Percentiles rank a stretch among this genome's conserved stretches.
Evolutionary conservation across 1,139 yeast species (phyloP).

Genomic region (Pichia sp.): DNA sequence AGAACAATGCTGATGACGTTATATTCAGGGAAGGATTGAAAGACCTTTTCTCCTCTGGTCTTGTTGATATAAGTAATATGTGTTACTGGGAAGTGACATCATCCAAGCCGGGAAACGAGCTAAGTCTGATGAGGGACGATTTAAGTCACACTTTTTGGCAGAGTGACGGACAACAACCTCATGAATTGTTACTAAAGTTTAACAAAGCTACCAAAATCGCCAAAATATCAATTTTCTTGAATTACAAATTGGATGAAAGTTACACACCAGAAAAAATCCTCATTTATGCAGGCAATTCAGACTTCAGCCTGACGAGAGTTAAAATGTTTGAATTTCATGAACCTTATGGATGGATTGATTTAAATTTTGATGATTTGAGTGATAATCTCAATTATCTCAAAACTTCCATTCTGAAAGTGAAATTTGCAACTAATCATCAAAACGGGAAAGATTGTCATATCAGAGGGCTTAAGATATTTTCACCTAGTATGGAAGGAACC

Average conservation of each 20-base stretch:
- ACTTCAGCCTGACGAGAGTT: conserved; percentile 75
- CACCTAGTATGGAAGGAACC: conserved; percentile 2
- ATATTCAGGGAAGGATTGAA: too few relatives aligned
- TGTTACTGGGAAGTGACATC: conserved; percentile 89
- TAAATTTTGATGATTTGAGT: conserved; percentile 56
- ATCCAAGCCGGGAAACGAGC: conserved; percentile 62
- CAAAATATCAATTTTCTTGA: conserved; percentile 62
- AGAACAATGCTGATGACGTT: too few relatives aligned
- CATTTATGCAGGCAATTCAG: conserved; percentile 77
- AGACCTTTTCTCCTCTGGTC: conserved; percentile 26
- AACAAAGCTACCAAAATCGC: conserved; percentile 68
- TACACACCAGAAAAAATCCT: conserved; percentile 78
- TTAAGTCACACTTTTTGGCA: conserved; percentile 83
- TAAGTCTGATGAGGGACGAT: conserved; percentile 64
- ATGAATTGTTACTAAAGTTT: conserved; percentile 71
- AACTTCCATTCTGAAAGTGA: conserved; percentile 63
- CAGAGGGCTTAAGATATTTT: conserved; percentile 54
- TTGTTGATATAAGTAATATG: conserved; percentile 64
- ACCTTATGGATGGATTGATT: conserved; percentile 83
- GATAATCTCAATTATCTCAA: conserved; percentile 48
- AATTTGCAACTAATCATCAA: conserved; percentile 79
- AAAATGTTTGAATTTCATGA: conserved; percentile 55
- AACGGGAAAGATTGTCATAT: conserved; percentile 95
- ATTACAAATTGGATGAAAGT: conserved; percentile 70
- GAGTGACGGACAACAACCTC: conserved; percentile 94